Evolutionary conservation across 2,329 filamentous ascomycete species (phyloP).

Genomic region (Alternaria panax): DNA sequence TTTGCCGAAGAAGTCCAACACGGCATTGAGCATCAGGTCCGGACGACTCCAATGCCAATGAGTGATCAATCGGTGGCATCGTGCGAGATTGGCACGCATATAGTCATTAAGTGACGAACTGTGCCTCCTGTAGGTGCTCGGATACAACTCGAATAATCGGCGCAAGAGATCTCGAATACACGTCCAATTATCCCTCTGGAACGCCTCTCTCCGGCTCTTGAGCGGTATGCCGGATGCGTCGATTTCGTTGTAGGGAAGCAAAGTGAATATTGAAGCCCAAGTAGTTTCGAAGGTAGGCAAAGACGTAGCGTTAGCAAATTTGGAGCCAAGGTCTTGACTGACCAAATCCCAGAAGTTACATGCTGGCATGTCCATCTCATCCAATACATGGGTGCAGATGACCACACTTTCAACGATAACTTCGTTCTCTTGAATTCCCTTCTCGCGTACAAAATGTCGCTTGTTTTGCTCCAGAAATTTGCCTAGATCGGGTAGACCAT

Average conservation of each 20-base stretch:
- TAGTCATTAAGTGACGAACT: constrained; percentile 63
- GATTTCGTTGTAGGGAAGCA: constrained; percentile 63
- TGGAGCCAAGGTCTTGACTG: constrained; percentile 42
- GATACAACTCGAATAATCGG: constrained; percentile 58
- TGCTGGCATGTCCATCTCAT: constrained; percentile 35
- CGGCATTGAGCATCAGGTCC: constrained; percentile 59
- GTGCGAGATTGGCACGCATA: constrained; percentile 58
- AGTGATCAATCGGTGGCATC: constrained; percentile 62
- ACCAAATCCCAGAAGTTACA: constrained; percentile 56
- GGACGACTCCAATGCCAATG: constrained; percentile 66
- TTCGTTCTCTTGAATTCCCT: constrained; percentile 57
- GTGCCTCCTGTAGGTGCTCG: constrained; percentile 47
- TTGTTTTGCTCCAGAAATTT: constrained; percentile 57
- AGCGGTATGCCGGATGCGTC: constrained; percentile 58
- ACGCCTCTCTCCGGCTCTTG: constrained; percentile 51
- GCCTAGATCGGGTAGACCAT: constrained; percentile 49
- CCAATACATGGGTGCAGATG: constrained; percentile 55
- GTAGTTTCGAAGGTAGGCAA: constrained; percentile 47
- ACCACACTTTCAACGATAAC: constrained; percentile 57
- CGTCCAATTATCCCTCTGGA: constrained; percentile 58
- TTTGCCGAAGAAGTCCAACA: constrained; percentile 68
- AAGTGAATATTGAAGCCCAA: constrained; percentile 58
- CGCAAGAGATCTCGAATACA: constrained; percentile 56
- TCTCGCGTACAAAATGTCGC: constrained; percentile 52
- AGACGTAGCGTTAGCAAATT: constrained; percentile 27